Evolutionary conservation across 2,329 filamentous ascomycete species (phyloP).

Genomic region (Aschersonia sp.): DNA sequence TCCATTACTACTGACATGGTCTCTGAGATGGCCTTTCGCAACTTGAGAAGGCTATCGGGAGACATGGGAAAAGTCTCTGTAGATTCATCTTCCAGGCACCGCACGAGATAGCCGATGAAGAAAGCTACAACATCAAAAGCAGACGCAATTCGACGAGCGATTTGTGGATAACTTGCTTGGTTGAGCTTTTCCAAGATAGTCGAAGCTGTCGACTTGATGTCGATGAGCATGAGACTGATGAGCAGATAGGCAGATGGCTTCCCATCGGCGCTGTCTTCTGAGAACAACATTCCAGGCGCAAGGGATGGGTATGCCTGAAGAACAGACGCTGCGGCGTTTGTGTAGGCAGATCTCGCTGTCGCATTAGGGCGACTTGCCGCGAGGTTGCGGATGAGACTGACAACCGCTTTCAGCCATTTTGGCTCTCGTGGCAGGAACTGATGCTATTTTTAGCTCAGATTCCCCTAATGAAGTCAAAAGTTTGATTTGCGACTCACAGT

Average conservation of each 20-base stretch:
- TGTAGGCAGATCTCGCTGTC: constrained; percentile 42
- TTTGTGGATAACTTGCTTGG: constrained; percentile 32
- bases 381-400: constrained; percentile 35
- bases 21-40: constrained; percentile 46
- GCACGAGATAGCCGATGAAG: constrained; percentile 43
- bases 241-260: constrained; percentile 49
- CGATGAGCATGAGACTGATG: constrained; percentile 49
- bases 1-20: constrained; percentile 49
- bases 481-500: constrained; percentile 22
- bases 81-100: constrained; percentile 34
- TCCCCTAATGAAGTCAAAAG: neutral
- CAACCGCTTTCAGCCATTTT: constrained; percentile 35
- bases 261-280: constrained; percentile 22
- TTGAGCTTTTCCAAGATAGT: constrained; percentile 44
- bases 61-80: constrained; percentile 28
- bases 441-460: neutral
- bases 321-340: constrained; percentile 40
- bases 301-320: constrained; percentile 37
- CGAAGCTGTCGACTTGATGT: constrained; percentile 49
- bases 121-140: constrained; percentile 48
- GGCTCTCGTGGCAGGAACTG: constrained; percentile 35
- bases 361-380: constrained; percentile 39
- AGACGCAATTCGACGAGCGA: constrained; percentile 39
- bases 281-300: constrained; percentile 37
- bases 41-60: constrained; percentile 44